phyloP scores from a whole-genome alignment of 768 basidiomycete genomes.

The Termitomyces sp. region DNA sequence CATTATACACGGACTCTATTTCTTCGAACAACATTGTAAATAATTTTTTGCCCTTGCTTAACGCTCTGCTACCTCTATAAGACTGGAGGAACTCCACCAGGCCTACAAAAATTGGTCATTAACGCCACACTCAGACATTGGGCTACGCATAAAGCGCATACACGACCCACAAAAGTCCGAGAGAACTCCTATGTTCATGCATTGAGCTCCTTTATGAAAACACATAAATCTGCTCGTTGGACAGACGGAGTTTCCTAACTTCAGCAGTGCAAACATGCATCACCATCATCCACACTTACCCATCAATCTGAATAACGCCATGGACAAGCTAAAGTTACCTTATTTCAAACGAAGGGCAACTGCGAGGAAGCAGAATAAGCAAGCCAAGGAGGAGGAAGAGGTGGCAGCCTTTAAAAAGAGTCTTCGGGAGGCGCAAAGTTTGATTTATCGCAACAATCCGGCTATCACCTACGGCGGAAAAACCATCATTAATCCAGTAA shows the following conservation, averaged over 20 bases:
- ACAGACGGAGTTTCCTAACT: not conserved
- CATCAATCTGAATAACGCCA: not conserved
- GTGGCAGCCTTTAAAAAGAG: not conserved
- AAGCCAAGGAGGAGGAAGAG: not conserved
- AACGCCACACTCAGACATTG: not conserved
- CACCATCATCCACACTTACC: not conserved
- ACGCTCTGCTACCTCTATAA: not conserved
- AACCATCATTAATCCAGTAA: conserved; percentile 6
- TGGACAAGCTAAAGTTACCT: not conserved
- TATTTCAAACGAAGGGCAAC: conserved; percentile 2
- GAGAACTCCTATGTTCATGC: not conserved
- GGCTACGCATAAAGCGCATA: not conserved
- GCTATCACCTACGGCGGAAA: not conserved
- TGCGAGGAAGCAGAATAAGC: not conserved
- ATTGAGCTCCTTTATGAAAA: not conserved
- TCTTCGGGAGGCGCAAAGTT: conserved; percentile 2
- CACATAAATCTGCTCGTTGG: not conserved
- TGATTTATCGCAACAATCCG: not conserved
- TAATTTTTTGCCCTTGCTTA: no score
- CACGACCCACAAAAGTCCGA: not conserved
- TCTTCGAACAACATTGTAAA: no score
- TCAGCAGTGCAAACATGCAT: not conserved
- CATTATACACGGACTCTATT: not conserved
- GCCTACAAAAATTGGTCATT: not conserved
- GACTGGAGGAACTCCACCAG: not conserved